Conservation (phyloP, 768 basidiomycete species). For the Strobilomyces confusus region DNA sequence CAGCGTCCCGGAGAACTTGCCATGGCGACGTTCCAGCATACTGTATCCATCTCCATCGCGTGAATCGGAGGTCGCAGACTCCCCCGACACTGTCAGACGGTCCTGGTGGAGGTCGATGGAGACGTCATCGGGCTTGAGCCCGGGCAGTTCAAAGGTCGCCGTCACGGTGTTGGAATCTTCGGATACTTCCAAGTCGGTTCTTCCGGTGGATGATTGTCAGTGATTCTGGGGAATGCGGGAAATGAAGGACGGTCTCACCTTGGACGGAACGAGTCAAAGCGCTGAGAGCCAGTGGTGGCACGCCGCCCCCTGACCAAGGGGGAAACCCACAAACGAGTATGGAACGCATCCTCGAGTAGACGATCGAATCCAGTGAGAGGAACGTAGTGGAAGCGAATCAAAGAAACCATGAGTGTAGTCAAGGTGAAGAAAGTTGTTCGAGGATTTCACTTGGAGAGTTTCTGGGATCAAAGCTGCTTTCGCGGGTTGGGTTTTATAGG, state of each 20-base stretch:
- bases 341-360: not conserved
- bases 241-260: slow-evolving; percentile 9
- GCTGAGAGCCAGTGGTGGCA: not conserved
- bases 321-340: slow-evolving; percentile 18
- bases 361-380: not conserved
- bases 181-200: slow-evolving; percentile 46
- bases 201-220: slow-evolving; percentile 3
- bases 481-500: not conserved
- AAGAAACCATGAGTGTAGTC: slow-evolving; percentile 6
- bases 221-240: not conserved
- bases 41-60: slow-evolving; percentile 36
- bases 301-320: not conserved
- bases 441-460: not conserved
- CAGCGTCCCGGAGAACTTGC: slow-evolving; percentile 43
- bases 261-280: slow-evolving; percentile 11
- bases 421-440: not conserved
- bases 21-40: slow-evolving; percentile 42
- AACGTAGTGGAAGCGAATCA: slow-evolving; percentile 5
- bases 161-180: slow-evolving; percentile 40
- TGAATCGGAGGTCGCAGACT: slow-evolving; percentile 32
- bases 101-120: slow-evolving; percentile 45
- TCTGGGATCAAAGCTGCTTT: not conserved
- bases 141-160: slow-evolving; percentile 54
- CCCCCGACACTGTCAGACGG: slow-evolving; percentile 46
- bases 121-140: slow-evolving; percentile 46